Evolutionary conservation across 805 yeast species (phyloP).

Genomic region (Metschnikowia cubensis): DNA sequence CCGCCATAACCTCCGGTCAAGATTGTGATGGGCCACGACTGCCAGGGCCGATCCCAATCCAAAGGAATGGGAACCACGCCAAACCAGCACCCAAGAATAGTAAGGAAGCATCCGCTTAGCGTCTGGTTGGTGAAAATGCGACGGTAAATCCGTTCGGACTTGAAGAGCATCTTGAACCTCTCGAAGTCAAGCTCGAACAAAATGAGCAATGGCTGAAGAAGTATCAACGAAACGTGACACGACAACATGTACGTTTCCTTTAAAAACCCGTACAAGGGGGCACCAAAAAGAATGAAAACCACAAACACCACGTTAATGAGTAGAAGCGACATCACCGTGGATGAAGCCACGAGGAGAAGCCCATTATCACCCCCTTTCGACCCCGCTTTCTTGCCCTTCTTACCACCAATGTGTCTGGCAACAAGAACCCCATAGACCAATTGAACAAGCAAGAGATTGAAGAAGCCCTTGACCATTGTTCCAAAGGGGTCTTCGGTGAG

Average conservation of each 20-base stretch:
- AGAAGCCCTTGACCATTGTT: constrained; percentile 25
- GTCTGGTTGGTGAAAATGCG: constrained; percentile 25
- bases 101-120: constrained; percentile 25
- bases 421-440: constrained; percentile 18
- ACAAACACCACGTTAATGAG: constrained; percentile 38
- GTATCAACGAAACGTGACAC: constrained; percentile 55
- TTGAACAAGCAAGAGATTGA: constrained; percentile 23
- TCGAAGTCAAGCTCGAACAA: constrained; percentile 49
- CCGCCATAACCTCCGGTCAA: constrained; percentile 76
- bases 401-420: not conserved
- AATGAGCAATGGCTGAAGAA: constrained; percentile 62
- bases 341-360: constrained; percentile 9
- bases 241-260: constrained; percentile 58
- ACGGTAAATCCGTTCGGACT: constrained; percentile 26
- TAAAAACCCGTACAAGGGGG: constrained; percentile 58
- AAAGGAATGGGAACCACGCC: constrained; percentile 93
- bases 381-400: constrained; percentile 2
- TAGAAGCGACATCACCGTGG: constrained; percentile 26
- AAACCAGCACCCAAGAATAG: constrained; percentile 73
- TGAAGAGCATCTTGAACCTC: constrained; percentile 23
- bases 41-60: constrained; percentile 99
- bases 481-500: constrained; percentile 22
- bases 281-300: constrained; percentile 65
- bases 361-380: constrained; percentile 5
- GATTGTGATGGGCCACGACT: constrained; percentile 88